These are phyloP conservation scores for Boletus subparvulus DNA, from an alignment of 768 basidiomycete genomes.

Conservation along the genomic window DNA sequence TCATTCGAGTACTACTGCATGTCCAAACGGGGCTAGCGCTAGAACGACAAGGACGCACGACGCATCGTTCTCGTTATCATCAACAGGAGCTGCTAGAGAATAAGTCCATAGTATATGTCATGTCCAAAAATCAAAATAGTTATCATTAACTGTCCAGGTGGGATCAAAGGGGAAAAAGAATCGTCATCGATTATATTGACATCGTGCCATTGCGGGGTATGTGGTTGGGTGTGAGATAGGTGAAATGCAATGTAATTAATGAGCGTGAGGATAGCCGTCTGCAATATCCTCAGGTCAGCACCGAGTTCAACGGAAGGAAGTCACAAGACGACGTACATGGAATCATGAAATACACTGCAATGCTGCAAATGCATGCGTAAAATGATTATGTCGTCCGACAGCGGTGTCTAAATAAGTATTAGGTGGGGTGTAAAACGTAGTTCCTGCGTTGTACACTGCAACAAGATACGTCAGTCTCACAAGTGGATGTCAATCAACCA, in stretches of 20 bases:
- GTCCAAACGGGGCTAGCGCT: neutral
- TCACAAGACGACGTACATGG: slow-evolving; percentile 13
- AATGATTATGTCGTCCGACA: slow-evolving; percentile 30
- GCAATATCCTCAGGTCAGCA: slow-evolving; percentile 1
- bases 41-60: neutral
- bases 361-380: slow-evolving; percentile 23
- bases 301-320: neutral
- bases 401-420: slow-evolving; percentile 25
- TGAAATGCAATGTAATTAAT: slow-evolving; percentile 23
- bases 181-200: slow-evolving; percentile 22
- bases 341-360: slow-evolving; percentile 29
- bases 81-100: neutral
- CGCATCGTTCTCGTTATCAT: neutral
- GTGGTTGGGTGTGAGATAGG: slow-evolving; percentile 17
- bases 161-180: slow-evolving; percentile 4
- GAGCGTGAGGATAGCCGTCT: slow-evolving; percentile 31
- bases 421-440: slow-evolving; percentile 27
- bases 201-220: slow-evolving; percentile 31
- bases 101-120: slow-evolving; percentile 6
- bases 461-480: slow-evolving; percentile 2
- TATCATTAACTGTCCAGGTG: slow-evolving; percentile 5
- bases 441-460: slow-evolving; percentile 29
- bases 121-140: slow-evolving; percentile 5
- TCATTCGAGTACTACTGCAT: neutral
- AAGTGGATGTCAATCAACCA: neutral